Percentiles rank a stretch among this genome's conserved stretches.
These are phyloP conservation scores for Phytophthora podocarpi DNA, from an alignment of 352 stramenopile species.

Conservation along the genomic window DNA sequence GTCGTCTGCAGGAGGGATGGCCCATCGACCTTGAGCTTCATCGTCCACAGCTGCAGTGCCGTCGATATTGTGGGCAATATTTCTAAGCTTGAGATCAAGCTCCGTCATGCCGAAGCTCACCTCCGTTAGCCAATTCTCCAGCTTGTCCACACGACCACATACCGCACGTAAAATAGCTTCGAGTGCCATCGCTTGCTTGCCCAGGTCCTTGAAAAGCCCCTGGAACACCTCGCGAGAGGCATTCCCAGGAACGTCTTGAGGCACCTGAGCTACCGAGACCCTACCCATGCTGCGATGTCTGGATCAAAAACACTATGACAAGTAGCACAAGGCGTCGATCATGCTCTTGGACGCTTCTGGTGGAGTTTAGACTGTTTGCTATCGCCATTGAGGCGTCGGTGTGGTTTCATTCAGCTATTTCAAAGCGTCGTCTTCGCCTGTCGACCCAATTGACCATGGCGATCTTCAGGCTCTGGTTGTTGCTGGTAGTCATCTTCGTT, in stretches of 20 bases:
- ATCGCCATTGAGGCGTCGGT: slow-evolving; percentile 22
- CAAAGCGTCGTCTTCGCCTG: slow-evolving; percentile 11
- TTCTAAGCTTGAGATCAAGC: slow-evolving; percentile 73
- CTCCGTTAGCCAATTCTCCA: slow-evolving; percentile 76
- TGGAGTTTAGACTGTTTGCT: neutral
- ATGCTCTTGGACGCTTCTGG: no score
- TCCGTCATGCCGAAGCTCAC: slow-evolving; percentile 80
- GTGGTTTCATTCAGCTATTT: slow-evolving; percentile 18
- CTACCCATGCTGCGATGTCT: slow-evolving; percentile 33
- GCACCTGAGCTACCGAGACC: slow-evolving; percentile 22
- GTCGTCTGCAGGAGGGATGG: slow-evolving; percentile 38
- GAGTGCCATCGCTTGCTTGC: slow-evolving; percentile 78
- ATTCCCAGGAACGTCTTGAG: slow-evolving; percentile 14
- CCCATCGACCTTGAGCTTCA: slow-evolving; percentile 48
- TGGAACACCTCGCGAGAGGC: slow-evolving; percentile 70
- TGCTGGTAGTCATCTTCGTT: neutral
- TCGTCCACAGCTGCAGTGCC: slow-evolving; percentile 74
- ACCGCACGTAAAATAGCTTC: slow-evolving; percentile 70
- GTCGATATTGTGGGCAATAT: slow-evolving; percentile 85
- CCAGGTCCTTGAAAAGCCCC: slow-evolving; percentile 69
- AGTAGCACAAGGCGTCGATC: no score
- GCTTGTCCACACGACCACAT: slow-evolving; percentile 75
- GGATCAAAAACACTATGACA: slow-evolving; percentile 5
- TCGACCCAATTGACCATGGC: slow-evolving; percentile 11
- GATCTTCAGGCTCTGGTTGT: slow-evolving; percentile 5